phyloP scores from a whole-genome alignment of 176 grass and related monocot species.

The Avena eriantha region DNA sequence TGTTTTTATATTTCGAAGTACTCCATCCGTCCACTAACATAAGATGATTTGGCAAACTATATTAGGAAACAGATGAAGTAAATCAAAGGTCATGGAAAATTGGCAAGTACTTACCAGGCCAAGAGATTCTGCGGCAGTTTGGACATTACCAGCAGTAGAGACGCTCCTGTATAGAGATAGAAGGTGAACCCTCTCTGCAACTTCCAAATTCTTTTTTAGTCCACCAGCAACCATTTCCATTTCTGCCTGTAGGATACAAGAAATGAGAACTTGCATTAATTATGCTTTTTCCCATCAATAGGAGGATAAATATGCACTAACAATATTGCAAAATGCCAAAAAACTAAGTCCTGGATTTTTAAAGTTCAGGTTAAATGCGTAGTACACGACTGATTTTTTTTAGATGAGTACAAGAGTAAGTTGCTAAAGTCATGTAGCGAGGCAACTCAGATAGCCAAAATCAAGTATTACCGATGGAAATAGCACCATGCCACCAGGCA shows the following conservation, averaged over 20 bases:
- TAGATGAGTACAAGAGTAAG: background rate
- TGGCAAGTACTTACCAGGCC: conserved; percentile 57
- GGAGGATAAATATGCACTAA: conserved; percentile 17
- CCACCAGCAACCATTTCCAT: conserved; percentile 98
- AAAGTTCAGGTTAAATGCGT: conserved; percentile 28
- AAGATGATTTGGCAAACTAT: too few relatives aligned
- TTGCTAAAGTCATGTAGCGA: background rate
- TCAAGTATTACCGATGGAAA: background rate
- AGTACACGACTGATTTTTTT: background rate
- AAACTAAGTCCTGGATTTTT: background rate
- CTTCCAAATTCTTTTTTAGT: conserved; percentile 74
- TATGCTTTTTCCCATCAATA: conserved; percentile 8
- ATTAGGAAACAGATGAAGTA: background rate
- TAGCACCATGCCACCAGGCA: background rate
- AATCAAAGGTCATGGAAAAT: background rate
- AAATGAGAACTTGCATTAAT: conserved; percentile 31
- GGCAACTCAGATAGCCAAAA: conserved; percentile 20
- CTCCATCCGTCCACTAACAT: too few relatives aligned
- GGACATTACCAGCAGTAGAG: conserved; percentile 57
- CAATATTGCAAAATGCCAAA: background rate
- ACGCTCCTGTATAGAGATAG: conserved; percentile 68
- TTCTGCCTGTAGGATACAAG: conserved; percentile 64
- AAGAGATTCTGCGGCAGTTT: conserved; percentile 67
- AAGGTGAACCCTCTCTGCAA: conserved; percentile 72
- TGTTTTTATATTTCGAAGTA: conserved; percentile 11